Evolutionary conservation across 805 yeast genomes (phyloP).

Genomic region (Torulaspora gathmanii): DNA sequence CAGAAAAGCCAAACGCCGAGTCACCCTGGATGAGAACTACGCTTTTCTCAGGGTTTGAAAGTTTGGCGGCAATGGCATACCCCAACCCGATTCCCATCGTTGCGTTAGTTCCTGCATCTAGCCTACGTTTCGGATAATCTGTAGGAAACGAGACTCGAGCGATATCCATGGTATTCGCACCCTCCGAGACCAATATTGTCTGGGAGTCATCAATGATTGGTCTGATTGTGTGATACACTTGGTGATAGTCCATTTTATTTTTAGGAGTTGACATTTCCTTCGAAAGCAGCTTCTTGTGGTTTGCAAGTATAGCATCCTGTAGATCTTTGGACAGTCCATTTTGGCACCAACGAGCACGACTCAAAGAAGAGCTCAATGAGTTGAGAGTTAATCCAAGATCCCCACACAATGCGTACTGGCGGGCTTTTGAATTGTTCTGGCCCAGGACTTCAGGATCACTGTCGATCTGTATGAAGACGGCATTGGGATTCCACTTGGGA

Average conservation of each 20-base stretch:
- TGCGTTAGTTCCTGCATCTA: constrained; percentile 74
- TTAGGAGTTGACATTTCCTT: constrained; percentile 32
- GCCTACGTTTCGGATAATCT: constrained; percentile 46
- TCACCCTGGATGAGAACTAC: constrained; percentile 67
- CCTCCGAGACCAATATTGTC: constrained; percentile 54
- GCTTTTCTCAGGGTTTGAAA: constrained; percentile 39
- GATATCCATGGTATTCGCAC: constrained; percentile 75
- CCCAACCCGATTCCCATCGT: constrained; percentile 77
- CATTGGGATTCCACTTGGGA: constrained; percentile 47
- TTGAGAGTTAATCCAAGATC: constrained; percentile 44
- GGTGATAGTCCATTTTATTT: constrained; percentile 43
- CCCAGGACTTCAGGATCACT: constrained; percentile 51
- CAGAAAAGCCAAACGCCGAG: constrained; percentile 74
- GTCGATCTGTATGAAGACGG: constrained; percentile 55
- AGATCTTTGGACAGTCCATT: constrained; percentile 13
- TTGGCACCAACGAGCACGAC: constrained; percentile 7
- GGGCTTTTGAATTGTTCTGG: constrained; percentile 36
- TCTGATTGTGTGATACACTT: constrained; percentile 48
- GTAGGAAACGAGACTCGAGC: constrained; percentile 60
- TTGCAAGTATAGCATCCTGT: constrained; percentile 15
- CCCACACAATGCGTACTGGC: constrained; percentile 48
- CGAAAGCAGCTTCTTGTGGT: constrained; percentile 23
- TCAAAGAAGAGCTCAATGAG: constrained; percentile 35
- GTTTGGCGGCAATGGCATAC: constrained; percentile 60
- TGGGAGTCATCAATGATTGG: constrained; percentile 37